Conservation (phyloP, 805 yeast genomes). For the Ogataea chonburiensis region DNA sequence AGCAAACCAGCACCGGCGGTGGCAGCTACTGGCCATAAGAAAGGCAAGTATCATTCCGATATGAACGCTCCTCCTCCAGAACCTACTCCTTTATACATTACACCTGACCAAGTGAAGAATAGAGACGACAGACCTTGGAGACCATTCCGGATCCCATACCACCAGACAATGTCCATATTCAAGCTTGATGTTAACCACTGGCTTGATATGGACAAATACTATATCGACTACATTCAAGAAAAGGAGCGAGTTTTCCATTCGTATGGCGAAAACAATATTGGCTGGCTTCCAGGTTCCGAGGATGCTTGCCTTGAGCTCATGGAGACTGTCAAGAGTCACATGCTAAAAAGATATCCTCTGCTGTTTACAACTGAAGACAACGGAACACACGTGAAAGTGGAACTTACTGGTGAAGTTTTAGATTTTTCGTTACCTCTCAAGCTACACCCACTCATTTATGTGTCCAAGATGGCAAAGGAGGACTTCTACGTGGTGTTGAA, state of each 20-base stretch:
- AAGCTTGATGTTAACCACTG: constrained; percentile 72
- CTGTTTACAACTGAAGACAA: constrained; percentile 49
- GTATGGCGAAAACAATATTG: constrained; percentile 62
- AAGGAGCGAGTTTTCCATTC: constrained; percentile 55
- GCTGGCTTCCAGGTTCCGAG: constrained; percentile 63
- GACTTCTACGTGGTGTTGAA: constrained; percentile 66
- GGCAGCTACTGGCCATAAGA: constrained; percentile 9
- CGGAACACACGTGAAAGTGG: constrained; percentile 57
- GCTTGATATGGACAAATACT: constrained; percentile 79
- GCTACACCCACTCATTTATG: constrained; percentile 61
- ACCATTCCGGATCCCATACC: constrained; percentile 79
- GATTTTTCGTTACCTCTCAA: constrained; percentile 60
- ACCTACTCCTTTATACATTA: constrained; percentile 60
- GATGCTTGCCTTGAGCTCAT: constrained; percentile 62
- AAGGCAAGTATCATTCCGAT: constrained; percentile 25
- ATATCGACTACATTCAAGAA: constrained; percentile 63
- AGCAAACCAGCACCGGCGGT: constrained; percentile 5
- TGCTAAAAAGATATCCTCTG: constrained; percentile 61
- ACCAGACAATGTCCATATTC: constrained; percentile 75
- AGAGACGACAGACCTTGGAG: constrained; percentile 80
- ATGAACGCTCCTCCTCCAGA: constrained; percentile 37
- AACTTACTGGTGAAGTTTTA: constrained; percentile 58
- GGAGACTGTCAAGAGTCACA: constrained; percentile 59
- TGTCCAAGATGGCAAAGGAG: constrained; percentile 70
- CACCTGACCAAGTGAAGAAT: constrained; percentile 62